phyloP scores from a whole-genome alignment of 1,284 basidiomycete genomes.

The Sanguinoderma infundibulare region DNA sequence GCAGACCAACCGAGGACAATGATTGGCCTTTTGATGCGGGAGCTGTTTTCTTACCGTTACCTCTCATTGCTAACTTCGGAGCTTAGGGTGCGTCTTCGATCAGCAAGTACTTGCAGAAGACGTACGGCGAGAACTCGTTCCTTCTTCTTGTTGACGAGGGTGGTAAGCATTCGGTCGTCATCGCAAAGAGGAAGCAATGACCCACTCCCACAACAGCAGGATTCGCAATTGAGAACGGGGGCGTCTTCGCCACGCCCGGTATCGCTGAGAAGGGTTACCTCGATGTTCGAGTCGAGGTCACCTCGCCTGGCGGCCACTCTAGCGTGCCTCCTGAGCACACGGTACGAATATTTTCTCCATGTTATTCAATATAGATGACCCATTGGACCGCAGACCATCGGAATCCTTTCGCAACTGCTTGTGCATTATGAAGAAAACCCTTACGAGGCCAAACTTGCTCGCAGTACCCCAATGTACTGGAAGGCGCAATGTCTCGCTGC shows the following conservation, averaged over 20 bases:
- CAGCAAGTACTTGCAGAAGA: conserved; percentile 47
- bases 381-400: conserved; percentile 48
- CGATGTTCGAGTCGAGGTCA: conserved; percentile 56
- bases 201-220: conserved; percentile 32
- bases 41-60: not conserved
- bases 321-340: conserved; percentile 63
- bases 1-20: no score
- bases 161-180: conserved; percentile 32
- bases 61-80: not conserved
- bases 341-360: conserved; percentile 32
- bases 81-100: conserved; percentile 54
- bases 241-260: conserved; percentile 51
- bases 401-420: conserved; percentile 56
- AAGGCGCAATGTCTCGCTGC: conserved; percentile 48
- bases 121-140: conserved; percentile 58
- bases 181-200: not conserved
- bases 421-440: conserved; percentile 56
- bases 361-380: not conserved
- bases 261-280: conserved; percentile 72
- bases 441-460: conserved; percentile 41
- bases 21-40: no score
- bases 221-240: conserved; percentile 40
- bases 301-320: conserved; percentile 70
- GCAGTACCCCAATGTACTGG: conserved; percentile 49
- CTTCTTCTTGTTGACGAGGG: conserved; percentile 61